Evolutionary conservation across 352 stramenopile genomes (phyloP), one percentile per base, ranked within the genome.

Genomic region (Pythium myriotylum): DNA sequence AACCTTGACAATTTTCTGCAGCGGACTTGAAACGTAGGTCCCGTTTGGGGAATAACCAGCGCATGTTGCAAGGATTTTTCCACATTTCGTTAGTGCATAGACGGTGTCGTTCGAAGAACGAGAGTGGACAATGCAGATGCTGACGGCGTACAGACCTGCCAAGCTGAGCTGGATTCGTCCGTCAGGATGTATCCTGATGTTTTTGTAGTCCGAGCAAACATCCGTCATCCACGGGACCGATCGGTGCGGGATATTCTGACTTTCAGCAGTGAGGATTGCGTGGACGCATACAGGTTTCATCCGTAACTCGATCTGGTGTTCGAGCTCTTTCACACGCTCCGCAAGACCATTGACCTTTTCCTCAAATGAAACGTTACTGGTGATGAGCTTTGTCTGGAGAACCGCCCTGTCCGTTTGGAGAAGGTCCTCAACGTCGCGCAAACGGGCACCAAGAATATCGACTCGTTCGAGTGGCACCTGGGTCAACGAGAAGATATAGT

Each of bases 401-500:
- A 9, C 4, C 20, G 33, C 33, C 12, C 12, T 16, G 7, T 23
- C 8, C 9, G 13, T 16, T 17, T n/a, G 19, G 3, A 56, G 3
- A 9, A 33, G 23, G 4, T 58, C 54, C 16, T 61, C 54, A 5
- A 61, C 41, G 29, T 61, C 54, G 22, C 54, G 54, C 29, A 61
- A 27, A 16, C 54, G 54, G 24, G 54, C 54, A 22, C 32, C 24
- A 19, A 61, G 54, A 17, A 61, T 45, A 37, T 61, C 54, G 14
- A 61, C 47, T 10, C 42, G 54, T 14, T 61, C 41, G 3, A 61
- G 54, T 9, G 54, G 41, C 26, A 61, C 54, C 16, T 45, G 39
- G n/a, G 42, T 52, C n/a, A 61, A 3, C 20, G 27, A 9, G 29
- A 61, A 61, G n/a, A 46, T 54, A 42, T 61, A 61, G 7, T 45